Conservation (phyloP, 2,329 filamentous ascomycete genomes). For the Ascomycota sp. region DNA sequence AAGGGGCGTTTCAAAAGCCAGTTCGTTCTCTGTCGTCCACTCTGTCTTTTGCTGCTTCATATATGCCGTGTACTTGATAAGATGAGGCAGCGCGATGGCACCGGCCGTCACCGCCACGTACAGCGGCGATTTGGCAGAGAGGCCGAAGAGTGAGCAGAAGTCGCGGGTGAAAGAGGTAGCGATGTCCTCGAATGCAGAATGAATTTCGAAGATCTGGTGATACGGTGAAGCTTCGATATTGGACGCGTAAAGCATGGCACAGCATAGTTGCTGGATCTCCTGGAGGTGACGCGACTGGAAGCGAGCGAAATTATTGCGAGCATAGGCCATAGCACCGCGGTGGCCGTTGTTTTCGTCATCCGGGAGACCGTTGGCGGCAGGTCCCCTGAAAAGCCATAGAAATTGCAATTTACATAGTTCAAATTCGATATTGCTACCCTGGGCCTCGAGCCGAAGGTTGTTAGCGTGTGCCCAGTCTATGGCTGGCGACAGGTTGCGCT, state of each 20-base stretch:
- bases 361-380: slow-evolving; percentile 30
- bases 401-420: slow-evolving; percentile 82
- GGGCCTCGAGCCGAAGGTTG: slow-evolving; percentile 47
- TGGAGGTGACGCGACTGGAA: slow-evolving; percentile 57
- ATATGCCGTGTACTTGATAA: slow-evolving; percentile 74
- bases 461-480: slow-evolving; percentile 72
- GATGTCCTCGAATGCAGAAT: slow-evolving; percentile 62
- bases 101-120: slow-evolving; percentile 87
- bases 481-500: slow-evolving; percentile 57
- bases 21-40: slow-evolving; percentile 81
- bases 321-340: slow-evolving; percentile 53
- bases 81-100: slow-evolving; percentile 69
- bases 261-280: slow-evolving; percentile 66
- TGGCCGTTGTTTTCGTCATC: slow-evolving; percentile 34
- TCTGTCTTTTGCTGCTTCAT: slow-evolving; percentile 80
- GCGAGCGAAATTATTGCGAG: slow-evolving; percentile 47
- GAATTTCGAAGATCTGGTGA: slow-evolving; percentile 52
- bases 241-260: slow-evolving; percentile 58
- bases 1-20: slow-evolving; percentile 55
- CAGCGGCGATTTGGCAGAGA: slow-evolving; percentile 80
- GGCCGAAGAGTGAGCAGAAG: slow-evolving; percentile 77
- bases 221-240: slow-evolving; percentile 68
- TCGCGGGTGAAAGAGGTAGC: slow-evolving; percentile 77
- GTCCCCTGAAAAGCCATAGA: slow-evolving; percentile 64
- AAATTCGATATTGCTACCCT: slow-evolving; percentile 87